Evolutionary conservation across 306 rosid genomes (phyloP), one percentile per base, ranked within the genome.

Genomic region (Canavalia gladiata): DNA sequence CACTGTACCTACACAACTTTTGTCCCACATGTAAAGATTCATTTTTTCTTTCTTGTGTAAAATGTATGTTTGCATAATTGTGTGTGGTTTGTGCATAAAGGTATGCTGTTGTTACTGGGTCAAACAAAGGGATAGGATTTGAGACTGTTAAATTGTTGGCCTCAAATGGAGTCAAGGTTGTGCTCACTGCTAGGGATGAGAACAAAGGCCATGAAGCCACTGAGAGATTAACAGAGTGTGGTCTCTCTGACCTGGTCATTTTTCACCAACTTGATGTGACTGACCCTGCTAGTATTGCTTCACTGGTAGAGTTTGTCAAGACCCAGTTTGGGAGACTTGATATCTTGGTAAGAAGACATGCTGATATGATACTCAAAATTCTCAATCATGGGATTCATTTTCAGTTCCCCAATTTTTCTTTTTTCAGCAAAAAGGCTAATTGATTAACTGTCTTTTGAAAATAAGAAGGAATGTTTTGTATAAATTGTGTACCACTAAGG

Each of bases 241-340:
- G 72, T 52, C 4, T 83, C 45, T 83, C 86, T 39, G 37, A 83
- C 54, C 68, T 83, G 37, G 76, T 83, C 12, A 13, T 55, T 8
- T 65, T 83, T 41, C 87, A 78, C 70, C 80, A 65, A 25, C 83
- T 83, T 79, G 84, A 79, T 67, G 87, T 83, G 12, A 68, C 51
- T 13, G 82, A 86, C 54, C 47, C 9, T 37, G 55, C 72, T 3
- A 86, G 89, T 79, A 75, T 86, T 43, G 70, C 80, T 2, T 78
- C 82, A 8, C 58, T 86, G 1, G 80, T 29, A 25, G 84, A 82
- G 68, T 82, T 86, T 70, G 67, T 82, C 18, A 45, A 46, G 58
- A 33, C 55, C 39, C 75, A 82, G 9, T 82, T 82, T 68, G 86
- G 84, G 8, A 47, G 69, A 60, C 86, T 86, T 68, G 89, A 86